These are phyloP conservation scores for Dioscorea cayenensis DNA, from an alignment of 116 monocot genomes.

Conservation along the genomic window DNA sequence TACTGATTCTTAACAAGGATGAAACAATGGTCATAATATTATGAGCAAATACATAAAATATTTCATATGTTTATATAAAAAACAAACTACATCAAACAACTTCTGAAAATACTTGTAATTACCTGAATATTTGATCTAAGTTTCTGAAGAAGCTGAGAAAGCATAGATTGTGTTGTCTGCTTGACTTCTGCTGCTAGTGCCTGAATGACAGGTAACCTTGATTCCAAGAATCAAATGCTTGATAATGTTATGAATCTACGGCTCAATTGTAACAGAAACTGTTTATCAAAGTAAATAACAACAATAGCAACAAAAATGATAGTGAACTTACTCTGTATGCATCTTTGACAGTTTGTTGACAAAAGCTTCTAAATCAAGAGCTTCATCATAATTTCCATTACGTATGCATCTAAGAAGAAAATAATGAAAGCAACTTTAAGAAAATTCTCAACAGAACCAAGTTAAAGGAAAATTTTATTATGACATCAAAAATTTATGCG, in stretches of 20 bases:
- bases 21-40: neutral
- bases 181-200: slow-evolving; percentile 78
- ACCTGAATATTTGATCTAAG: slow-evolving; percentile 96
- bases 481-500: no score
- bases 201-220: slow-evolving; percentile 95
- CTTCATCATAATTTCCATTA: slow-evolving; percentile 97
- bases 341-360: slow-evolving; percentile 81
- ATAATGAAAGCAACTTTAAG: neutral
- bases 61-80: neutral
- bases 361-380: slow-evolving; percentile 97
- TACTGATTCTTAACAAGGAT: neutral
- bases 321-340: slow-evolving; percentile 74
- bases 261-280: neutral
- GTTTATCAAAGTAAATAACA: slow-evolving; percentile 1
- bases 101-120: neutral
- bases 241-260: slow-evolving; percentile 22
- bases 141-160: slow-evolving; percentile 97
- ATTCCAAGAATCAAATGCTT: slow-evolving; percentile 46
- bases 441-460: neutral
- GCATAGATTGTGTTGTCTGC: slow-evolving; percentile 77
- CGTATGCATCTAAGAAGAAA: slow-evolving; percentile 66
- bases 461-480: neutral
- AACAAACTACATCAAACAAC: neutral
- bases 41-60: neutral
- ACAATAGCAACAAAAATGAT: slow-evolving; percentile 6